These are phyloP conservation scores for Excoecaria agallocha DNA, from an alignment of 345 rosid genomes.

Conservation along the genomic window DNA sequence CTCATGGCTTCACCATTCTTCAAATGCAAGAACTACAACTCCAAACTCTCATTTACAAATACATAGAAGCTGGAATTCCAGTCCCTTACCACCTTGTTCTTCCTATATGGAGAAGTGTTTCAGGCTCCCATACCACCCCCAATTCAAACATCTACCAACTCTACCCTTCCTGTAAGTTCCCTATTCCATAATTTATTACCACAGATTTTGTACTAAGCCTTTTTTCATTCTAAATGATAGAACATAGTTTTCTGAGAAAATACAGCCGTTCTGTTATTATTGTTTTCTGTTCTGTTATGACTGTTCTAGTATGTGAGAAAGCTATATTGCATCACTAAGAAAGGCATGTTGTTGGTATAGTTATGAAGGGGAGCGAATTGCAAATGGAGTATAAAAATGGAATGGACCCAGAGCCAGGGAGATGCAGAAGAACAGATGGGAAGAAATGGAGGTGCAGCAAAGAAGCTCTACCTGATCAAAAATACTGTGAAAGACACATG, in stretches of 20 bases:
- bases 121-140: slow-evolving; percentile 23
- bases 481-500: slow-evolving; percentile 52
- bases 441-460: slow-evolving; percentile 63
- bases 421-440: slow-evolving; percentile 60
- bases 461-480: slow-evolving; percentile 41
- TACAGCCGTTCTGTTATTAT: too few relatives aligned
- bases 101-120: slow-evolving; percentile 46
- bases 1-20: slow-evolving; percentile 37
- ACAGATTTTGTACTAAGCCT: too few relatives aligned
- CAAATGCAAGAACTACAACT: slow-evolving; percentile 50
- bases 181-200: background rate
- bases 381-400: slow-evolving; percentile 31
- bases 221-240: too few relatives aligned
- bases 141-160: slow-evolving; percentile 28
- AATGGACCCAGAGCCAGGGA: slow-evolving; percentile 45
- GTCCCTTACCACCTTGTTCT: slow-evolving; percentile 47
- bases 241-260: too few relatives aligned
- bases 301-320: too few relatives aligned
- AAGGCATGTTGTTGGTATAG: slow-evolving; percentile 9
- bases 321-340: too few relatives aligned
- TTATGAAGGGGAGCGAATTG: slow-evolving; percentile 17
- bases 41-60: slow-evolving; percentile 42
- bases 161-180: slow-evolving; percentile 39
- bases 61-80: slow-evolving; percentile 38
- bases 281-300: too few relatives aligned